Evolutionary conservation across 2,329 filamentous ascomycete species (phyloP), one percentile per base, ranked within the genome.

Genomic region (Arthrobotrys iridis): DNA sequence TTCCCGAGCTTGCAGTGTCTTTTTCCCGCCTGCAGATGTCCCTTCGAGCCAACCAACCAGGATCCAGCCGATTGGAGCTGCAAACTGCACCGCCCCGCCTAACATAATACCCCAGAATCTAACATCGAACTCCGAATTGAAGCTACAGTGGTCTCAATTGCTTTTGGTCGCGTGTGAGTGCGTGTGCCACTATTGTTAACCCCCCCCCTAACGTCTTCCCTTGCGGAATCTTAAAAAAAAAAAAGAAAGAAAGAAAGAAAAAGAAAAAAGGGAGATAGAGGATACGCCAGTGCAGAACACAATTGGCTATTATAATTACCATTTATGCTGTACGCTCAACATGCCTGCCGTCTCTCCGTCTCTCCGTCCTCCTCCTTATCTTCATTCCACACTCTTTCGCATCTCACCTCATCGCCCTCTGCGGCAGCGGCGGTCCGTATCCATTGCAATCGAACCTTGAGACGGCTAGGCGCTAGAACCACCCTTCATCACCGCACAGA

Each of bases 321-420:
- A 74, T 67, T 62, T 74, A 74, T 74, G 70, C 70, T 67, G 62
- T 74, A 67, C 55, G 55, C 62, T 67, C 70, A 57, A 62, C 37
- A 74, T 74, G 70, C 43, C 62, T 62, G 70, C 40, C 62, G 70
- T 55, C 40, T 62, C 46, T 63, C 52, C 45, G 15, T 63, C 33
- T 45, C 55, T 26, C 45, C 70, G 15, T 18, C 45, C 37, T 60
- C 33, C 28, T 30, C 26, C 52, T 55, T 30, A 35, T 48, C 33
- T 22, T 40, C 11, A 24, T 13, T 57, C 26, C 7, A 13, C n/a
- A 30, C 46, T 18, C 35, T 52, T 15, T 52, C 40, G 28, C 45
- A 24, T 10, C 45, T 45, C 18, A 33, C 37, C 26, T 41, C 35
- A 4, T 55, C 43, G 7, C 35, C 30, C 8, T 10, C 46, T 35